Evolutionary conservation across 306 rosid species (phyloP).

Genomic region (Castanospermum australe): DNA sequence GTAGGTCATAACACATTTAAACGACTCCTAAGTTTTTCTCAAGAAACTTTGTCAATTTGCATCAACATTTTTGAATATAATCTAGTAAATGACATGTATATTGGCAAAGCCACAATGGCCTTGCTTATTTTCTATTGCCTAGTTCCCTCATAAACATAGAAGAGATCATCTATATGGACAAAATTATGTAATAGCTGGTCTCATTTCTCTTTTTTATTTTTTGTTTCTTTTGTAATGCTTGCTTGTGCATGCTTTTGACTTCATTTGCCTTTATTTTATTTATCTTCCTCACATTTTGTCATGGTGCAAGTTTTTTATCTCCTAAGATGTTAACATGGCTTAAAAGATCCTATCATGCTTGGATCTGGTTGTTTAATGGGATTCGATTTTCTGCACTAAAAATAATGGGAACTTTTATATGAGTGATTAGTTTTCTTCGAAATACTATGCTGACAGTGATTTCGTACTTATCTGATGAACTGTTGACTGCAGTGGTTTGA

Average conservation of each 20-base stretch:
- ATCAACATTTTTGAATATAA: neutral
- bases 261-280: neutral
- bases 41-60: neutral
- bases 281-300: neutral
- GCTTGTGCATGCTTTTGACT: neutral
- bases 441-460: neutral
- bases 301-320: neutral
- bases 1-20: neutral
- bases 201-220: neutral
- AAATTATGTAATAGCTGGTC: neutral
- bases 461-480: neutral
- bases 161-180: neutral
- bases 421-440: slow-evolving; percentile 18
- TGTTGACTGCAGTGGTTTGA: slow-evolving; percentile 70
- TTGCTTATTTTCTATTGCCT: neutral
- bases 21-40: neutral
- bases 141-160: neutral
- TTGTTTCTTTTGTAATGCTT: neutral
- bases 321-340: neutral
- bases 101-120: slow-evolving; percentile 9
- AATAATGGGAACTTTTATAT: slow-evolving; percentile 5
- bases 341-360: neutral
- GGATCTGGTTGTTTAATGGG: slow-evolving; percentile 10
- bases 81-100: neutral
- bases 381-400: slow-evolving; percentile 8